A percentile compares a stretch with the other conserved stretches of the same genome.
phyloP scores from a whole-genome alignment of 768 basidiomycete species.

The Phaffia tasmanica region DNA sequence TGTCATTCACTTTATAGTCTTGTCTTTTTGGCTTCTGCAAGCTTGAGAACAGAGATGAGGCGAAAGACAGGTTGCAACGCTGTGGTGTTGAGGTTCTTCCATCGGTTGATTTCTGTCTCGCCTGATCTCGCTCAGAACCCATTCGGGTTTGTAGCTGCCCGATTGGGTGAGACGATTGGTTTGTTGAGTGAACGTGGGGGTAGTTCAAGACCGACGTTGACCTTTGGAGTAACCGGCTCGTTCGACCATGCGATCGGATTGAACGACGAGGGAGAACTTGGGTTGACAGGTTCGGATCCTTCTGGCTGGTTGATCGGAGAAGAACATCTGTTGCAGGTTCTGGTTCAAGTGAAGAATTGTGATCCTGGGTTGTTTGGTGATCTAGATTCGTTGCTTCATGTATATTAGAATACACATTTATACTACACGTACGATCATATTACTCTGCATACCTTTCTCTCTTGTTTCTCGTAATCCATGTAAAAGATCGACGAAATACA shows the following conservation, averaged over 20 bases:
- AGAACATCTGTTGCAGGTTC: background rate
- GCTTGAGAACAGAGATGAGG: conserved; percentile 54
- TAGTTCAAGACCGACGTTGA: conserved; percentile 1
- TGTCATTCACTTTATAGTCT: conserved; percentile 76
- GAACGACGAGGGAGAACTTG: conserved; percentile 6
- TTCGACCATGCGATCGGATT: conserved; percentile 10
- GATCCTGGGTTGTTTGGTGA: conserved; percentile 4
- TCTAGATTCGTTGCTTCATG: conserved; percentile 7
- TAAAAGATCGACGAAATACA: too few relatives aligned
- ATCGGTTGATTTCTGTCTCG: conserved; percentile 11
- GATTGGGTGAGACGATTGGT: conserved; percentile 41
- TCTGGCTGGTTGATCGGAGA: conserved; percentile 9
- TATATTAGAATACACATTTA: background rate
- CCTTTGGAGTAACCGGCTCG: background rate
- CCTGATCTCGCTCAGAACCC: conserved; percentile 28
- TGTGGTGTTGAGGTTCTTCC: conserved; percentile 46
- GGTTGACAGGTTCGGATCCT: background rate
- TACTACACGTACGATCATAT: too few relatives aligned
- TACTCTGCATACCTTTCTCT: background rate
- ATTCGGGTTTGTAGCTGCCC: conserved; percentile 34
- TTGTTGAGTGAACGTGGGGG: conserved; percentile 16
- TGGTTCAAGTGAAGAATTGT: background rate
- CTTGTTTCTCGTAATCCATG: background rate
- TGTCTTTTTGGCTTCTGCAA: conserved; percentile 66
- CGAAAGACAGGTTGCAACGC: conserved; percentile 43